Conservation (phyloP, 1,284 basidiomycete genomes). For the Ustilago crameri region DNA sequence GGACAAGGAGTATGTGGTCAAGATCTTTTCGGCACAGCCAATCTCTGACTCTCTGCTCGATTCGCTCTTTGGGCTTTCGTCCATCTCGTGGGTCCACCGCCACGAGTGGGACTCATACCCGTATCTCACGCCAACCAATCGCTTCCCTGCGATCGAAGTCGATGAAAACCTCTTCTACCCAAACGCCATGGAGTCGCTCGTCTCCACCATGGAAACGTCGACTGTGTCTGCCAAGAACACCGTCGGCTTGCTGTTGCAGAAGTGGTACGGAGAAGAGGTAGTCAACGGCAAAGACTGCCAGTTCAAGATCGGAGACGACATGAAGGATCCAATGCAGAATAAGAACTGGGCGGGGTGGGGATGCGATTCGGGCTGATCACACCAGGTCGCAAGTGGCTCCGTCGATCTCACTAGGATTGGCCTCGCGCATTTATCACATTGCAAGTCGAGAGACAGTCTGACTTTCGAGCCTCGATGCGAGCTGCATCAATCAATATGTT, state of each 20-base stretch:
- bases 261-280: conserved; percentile 58
- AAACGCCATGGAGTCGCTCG: conserved; percentile 78
- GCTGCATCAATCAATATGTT: no score
- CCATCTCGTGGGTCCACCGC: conserved; percentile 77
- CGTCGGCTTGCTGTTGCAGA: conserved; percentile 53
- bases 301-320: conserved; percentile 10
- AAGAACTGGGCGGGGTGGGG: conserved; percentile 64
- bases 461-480: no score
- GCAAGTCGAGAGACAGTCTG: no score
- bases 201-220: conserved; percentile 86
- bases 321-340: conserved; percentile 27
- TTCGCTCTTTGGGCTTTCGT: conserved; percentile 43
- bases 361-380: conserved; percentile 53
- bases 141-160: conserved; percentile 81
- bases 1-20: conserved; percentile 58
- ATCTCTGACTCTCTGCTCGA: conserved; percentile 78
- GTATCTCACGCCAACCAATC: conserved; percentile 75
- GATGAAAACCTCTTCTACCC: conserved; percentile 85
- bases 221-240: conserved; percentile 84
- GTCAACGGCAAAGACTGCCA: conserved; percentile 55
- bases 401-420: no score
- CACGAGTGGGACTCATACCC: conserved; percentile 76
- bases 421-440: no score
- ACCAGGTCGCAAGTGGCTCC: background rate
- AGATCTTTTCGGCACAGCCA: conserved; percentile 80